phyloP scores from a whole-genome alignment of 1,139 yeast genomes.

The Saccharomyces hybrid region DNA sequence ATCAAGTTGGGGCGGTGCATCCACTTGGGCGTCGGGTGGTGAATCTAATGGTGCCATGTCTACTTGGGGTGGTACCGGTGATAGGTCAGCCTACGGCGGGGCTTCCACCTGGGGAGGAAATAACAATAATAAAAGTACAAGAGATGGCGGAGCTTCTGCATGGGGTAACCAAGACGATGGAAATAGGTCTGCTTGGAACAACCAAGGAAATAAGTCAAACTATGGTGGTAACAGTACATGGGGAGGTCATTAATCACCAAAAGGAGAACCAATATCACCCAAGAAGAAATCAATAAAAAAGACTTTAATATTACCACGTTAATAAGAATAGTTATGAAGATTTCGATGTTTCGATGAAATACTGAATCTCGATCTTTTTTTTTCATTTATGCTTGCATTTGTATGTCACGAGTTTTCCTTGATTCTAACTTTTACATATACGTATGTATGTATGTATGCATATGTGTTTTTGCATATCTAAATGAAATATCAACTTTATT shows the following conservation, averaged over 20 bases:
- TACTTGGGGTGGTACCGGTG: conserved; percentile 28
- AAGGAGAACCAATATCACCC: not conserved
- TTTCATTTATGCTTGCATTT: not conserved
- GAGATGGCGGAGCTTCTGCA: conserved; percentile 24
- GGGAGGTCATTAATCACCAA: conserved; percentile 17
- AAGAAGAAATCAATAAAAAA: not conserved
- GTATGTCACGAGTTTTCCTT: not conserved
- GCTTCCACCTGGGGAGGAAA: conserved; percentile 31
- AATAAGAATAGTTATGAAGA: not conserved
- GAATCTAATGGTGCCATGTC: conserved; percentile 29
- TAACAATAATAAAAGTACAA: conserved; percentile 8
- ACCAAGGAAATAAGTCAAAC: conserved; percentile 24
- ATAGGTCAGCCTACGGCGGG: conserved; percentile 29
- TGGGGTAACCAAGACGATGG: conserved; percentile 31
- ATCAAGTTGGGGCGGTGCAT: conserved; percentile 32
- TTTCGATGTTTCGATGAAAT: not conserved
- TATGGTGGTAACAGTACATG: conserved; percentile 27
- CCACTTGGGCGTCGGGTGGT: conserved; percentile 32
- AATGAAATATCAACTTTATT: not conserved
- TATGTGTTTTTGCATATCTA: not conserved
- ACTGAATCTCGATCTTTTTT: not conserved
- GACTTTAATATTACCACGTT: conserved; percentile 2
- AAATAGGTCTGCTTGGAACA: conserved; percentile 39
- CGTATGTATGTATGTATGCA: not conserved
- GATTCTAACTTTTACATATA: not conserved